phyloP scores from a whole-genome alignment of 352 stramenopile species.

The Lagenidium giganteum region DNA sequence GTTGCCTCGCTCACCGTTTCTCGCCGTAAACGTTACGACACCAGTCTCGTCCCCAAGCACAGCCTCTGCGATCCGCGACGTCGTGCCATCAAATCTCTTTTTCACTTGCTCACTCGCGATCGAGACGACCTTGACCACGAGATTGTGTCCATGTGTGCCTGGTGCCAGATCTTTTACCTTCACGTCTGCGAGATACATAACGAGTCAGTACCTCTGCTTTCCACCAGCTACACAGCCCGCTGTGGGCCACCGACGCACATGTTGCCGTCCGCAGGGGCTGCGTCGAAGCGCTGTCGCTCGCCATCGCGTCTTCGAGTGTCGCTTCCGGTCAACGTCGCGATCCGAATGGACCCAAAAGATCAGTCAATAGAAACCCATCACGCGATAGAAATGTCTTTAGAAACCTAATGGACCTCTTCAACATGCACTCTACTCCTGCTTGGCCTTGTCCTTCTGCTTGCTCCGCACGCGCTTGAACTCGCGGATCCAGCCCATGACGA shows the following conservation, averaged over 20 bases:
- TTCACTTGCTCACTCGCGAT: slow-evolving; percentile 56
- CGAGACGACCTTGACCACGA: slow-evolving; percentile 71
- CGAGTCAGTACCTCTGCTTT: no score
- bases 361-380: slow-evolving; percentile 3
- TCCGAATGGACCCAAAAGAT: slow-evolving; percentile 1
- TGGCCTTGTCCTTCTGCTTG: slow-evolving; percentile 10
- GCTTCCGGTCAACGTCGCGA: slow-evolving; percentile 2
- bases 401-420: neutral
- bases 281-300: neutral
- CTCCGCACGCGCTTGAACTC: slow-evolving; percentile 18
- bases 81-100: slow-evolving; percentile 60
- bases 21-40: slow-evolving; percentile 73
- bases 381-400: slow-evolving; percentile 1
- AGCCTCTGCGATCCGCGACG: slow-evolving; percentile 67
- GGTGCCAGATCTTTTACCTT: slow-evolving; percentile 74
- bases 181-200: slow-evolving; percentile 60
- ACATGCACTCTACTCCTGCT: slow-evolving; percentile 1
- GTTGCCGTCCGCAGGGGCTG: slow-evolving; percentile 15
- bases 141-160: slow-evolving; percentile 73
- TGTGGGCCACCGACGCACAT: slow-evolving; percentile 5
- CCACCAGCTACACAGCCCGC: neutral
- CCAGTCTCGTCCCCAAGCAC: slow-evolving; percentile 80
- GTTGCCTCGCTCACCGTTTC: slow-evolving; percentile 45
- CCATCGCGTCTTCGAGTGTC: slow-evolving; percentile 1
- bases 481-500: slow-evolving; percentile 23